Conservation (phyloP, 148 eudicot genomes). For the Limonium bicolor region DNA sequence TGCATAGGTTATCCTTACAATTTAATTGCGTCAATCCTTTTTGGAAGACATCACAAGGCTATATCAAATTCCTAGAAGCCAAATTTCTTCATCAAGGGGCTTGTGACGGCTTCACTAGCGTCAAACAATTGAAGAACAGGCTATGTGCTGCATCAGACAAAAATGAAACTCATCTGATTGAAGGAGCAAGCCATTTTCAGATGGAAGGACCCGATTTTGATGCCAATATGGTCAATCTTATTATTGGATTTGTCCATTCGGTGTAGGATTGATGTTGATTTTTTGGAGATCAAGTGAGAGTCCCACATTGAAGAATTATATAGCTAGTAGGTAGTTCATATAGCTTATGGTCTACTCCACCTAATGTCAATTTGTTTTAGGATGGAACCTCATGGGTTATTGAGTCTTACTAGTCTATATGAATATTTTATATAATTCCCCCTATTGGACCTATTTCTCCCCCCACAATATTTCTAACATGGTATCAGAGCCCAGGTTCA, state of each 20-base stretch:
- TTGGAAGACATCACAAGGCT: constrained; percentile 21
- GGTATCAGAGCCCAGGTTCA: no score
- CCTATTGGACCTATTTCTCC: no score
- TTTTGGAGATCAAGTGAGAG: no score
- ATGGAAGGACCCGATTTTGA: constrained; percentile 76
- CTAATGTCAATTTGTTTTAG: no score
- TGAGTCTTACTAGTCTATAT: no score
- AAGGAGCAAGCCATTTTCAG: constrained; percentile 70
- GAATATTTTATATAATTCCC: no score
- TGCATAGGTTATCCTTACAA: constrained; percentile 26
- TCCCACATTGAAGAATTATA: no score
- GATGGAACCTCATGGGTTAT: no score
- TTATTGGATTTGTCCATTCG: constrained; percentile 32
- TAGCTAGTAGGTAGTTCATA: no score
- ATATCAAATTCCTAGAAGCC: constrained; percentile 41
- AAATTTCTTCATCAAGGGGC: constrained; percentile 75
- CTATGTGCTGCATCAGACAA: constrained; percentile 50
- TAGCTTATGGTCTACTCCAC: no score
- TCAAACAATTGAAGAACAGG: constrained; percentile 61
- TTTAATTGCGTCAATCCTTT: constrained; percentile 19
- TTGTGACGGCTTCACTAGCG: constrained; percentile 72
- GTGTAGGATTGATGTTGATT: constrained; percentile 12
- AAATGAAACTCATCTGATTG: constrained; percentile 49
- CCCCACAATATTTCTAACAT: no score
- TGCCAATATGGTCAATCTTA: constrained; percentile 52